A percentile compares a stretch with the other conserved stretches of the same genome.
These are phyloP conservation scores for Ceratobasidium sp. DNA, from an alignment of 1,284 basidiomycete genomes.

Conservation along the genomic window DNA sequence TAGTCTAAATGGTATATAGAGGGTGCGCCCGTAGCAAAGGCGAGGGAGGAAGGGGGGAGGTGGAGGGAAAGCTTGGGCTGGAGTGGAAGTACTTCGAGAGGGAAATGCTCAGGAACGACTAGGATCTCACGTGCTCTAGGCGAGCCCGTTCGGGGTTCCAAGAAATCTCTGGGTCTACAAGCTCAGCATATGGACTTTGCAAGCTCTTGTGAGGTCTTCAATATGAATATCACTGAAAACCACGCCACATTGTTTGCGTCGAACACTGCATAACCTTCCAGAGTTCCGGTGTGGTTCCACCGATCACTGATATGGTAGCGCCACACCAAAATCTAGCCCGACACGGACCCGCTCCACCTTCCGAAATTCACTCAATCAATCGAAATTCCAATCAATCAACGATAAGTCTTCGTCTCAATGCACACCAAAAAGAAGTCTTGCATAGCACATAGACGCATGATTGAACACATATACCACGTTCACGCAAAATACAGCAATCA, in stretches of 20 bases:
- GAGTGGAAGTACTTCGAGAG: neutral
- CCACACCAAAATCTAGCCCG: no score
- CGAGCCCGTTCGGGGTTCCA: conserved; percentile 28
- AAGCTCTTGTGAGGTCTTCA: no score
- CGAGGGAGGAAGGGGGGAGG: neutral
- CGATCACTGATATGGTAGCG: no score
- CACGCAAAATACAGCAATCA: conserved; percentile 3
- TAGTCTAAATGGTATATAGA: neutral
- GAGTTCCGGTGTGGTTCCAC: no score
- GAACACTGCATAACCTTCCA: no score
- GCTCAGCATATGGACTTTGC: no score
- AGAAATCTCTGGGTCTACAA: no score
- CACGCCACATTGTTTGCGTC: neutral
- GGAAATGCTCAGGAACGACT: conserved; percentile 23
- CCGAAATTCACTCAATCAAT: no score
- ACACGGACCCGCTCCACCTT: no score
- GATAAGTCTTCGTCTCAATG: no score
- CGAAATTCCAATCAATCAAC: no score
- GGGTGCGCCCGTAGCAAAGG: neutral
- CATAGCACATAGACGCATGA: conserved; percentile 38
- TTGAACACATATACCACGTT: conserved; percentile 28
- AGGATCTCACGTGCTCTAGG: conserved; percentile 29
- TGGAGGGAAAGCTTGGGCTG: neutral
- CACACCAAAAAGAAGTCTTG: neutral
- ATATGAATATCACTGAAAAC: conserved; percentile 5